phyloP scores from a whole-genome alignment of 2,329 filamentous ascomycete species.

The Ophiocordyceps camponoti-leonardi region DNA sequence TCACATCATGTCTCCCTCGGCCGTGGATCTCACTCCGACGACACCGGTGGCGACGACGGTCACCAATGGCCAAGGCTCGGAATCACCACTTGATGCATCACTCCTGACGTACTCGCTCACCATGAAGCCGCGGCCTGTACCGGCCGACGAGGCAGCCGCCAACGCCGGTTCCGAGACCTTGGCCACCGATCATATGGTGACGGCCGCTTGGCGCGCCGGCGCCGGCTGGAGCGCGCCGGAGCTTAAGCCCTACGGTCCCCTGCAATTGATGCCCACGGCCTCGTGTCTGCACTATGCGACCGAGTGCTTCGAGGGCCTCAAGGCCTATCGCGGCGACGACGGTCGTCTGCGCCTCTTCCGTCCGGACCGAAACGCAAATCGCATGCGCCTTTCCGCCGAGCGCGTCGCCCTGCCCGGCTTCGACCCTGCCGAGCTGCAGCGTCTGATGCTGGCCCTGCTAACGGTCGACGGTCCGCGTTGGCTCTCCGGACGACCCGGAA shows the following conservation, averaged over 20 bases:
- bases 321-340: constrained; percentile 66
- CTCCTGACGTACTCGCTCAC: constrained; percentile 39
- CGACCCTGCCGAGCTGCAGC: constrained; percentile 52
- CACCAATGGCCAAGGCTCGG: neutral
- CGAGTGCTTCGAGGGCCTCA: constrained; percentile 76
- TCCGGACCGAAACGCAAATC: constrained; percentile 52
- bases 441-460: constrained; percentile 55
- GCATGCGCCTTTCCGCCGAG: constrained; percentile 40
- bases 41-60: constrained; percentile 16
- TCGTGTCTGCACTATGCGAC: constrained; percentile 78
- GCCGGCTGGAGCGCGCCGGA: constrained; percentile 58
- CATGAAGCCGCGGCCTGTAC: constrained; percentile 31
- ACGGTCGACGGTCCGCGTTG: constrained; percentile 60
- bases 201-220: constrained; percentile 45
- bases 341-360: constrained; percentile 62
- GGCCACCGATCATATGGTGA: constrained; percentile 81
- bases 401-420: constrained; percentile 65
- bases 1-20: neutral
- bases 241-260: constrained; percentile 59
- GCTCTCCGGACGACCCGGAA: constrained; percentile 49
- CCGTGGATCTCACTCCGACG: neutral
- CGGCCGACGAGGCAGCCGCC: constrained; percentile 26
- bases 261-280: constrained; percentile 65
- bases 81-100: constrained; percentile 43
- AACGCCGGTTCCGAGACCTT: constrained; percentile 32